Percentiles rank a stretch among this genome's conserved stretches.
phyloP scores from a whole-genome alignment of 202 grass and related monocot genomes.

The Digitaria exilis region DNA sequence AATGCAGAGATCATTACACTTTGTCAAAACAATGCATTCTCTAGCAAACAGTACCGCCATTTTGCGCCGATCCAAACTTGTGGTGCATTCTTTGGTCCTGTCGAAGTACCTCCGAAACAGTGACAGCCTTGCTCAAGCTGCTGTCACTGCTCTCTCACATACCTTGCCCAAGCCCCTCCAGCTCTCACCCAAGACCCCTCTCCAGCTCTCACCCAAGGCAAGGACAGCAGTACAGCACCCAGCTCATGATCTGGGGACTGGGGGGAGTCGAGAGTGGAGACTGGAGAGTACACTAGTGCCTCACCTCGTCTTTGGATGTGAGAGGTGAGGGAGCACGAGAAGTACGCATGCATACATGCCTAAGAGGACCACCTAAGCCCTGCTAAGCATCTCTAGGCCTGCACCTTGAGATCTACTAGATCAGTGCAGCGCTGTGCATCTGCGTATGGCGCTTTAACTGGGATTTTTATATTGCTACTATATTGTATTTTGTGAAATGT shows the following conservation, averaged over 20 bases:
- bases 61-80: constrained; percentile 1
- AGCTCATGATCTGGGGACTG: neutral
- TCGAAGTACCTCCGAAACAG: constrained; percentile 25
- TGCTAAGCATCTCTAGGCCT: constrained; percentile 57
- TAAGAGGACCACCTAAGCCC: constrained; percentile 30
- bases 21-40: neutral
- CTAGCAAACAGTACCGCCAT: neutral
- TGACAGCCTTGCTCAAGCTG: neutral
- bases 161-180: neutral
- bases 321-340: constrained; percentile 40
- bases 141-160: neutral
- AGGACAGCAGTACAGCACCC: neutral
- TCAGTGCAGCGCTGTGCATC: constrained; percentile 31
- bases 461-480: too few species aligned
- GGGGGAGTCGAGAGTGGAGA: too few species aligned
- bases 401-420: constrained; percentile 44
- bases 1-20: neutral
- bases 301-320: constrained; percentile 17
- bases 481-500: neutral
- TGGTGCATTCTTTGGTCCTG: constrained; percentile 26
- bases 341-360: constrained; percentile 44
- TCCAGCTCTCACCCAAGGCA: neutral
- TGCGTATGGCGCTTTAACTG: neutral
- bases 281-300: constrained; percentile 2
- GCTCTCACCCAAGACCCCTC: too few species aligned